These are phyloP conservation scores for Neurospora discreta DNA, from an alignment of 495 filamentous ascomycete species.

Conservation along the genomic window DNA sequence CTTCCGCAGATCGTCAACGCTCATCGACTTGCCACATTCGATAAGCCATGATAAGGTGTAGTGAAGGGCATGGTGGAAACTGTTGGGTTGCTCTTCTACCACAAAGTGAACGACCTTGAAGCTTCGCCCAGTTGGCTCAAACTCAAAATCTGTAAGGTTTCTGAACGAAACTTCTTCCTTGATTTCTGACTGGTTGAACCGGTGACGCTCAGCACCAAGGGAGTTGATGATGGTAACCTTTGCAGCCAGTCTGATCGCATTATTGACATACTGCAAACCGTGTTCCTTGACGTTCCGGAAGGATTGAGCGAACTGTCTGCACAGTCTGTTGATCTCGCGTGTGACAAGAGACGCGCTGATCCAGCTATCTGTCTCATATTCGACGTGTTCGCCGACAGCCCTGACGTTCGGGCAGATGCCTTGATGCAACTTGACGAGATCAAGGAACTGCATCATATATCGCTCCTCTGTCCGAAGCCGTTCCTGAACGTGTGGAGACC, in stretches of 20 bases:
- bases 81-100: slow-evolving; percentile 81
- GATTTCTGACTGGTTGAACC: slow-evolving; percentile 82
- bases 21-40: slow-evolving; percentile 73
- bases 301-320: slow-evolving; percentile 75
- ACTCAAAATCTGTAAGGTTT: slow-evolving; percentile 62
- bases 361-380: slow-evolving; percentile 97
- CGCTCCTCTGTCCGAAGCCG: slow-evolving; percentile 69
- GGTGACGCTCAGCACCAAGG: slow-evolving; percentile 72
- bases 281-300: slow-evolving; percentile 58
- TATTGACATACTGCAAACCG: slow-evolving; percentile 48
- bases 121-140: slow-evolving; percentile 49
- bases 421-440: slow-evolving; percentile 89
- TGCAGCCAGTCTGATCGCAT: slow-evolving; percentile 66
- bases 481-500: slow-evolving; percentile 75
- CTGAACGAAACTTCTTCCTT: slow-evolving; percentile 77
- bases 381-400: slow-evolving; percentile 88
- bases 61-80: slow-evolving; percentile 95
- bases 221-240: slow-evolving; percentile 75
- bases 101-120: slow-evolving; percentile 73
- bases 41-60: slow-evolving; percentile 97
- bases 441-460: slow-evolving; percentile 88
- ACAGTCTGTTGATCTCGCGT: slow-evolving; percentile 84
- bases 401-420: slow-evolving; percentile 91
- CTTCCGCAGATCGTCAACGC: slow-evolving; percentile 47
- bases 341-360: slow-evolving; percentile 92